phyloP scores from a whole-genome alignment of 768 basidiomycete genomes.

The Boletus pseudo-olivaceus region DNA sequence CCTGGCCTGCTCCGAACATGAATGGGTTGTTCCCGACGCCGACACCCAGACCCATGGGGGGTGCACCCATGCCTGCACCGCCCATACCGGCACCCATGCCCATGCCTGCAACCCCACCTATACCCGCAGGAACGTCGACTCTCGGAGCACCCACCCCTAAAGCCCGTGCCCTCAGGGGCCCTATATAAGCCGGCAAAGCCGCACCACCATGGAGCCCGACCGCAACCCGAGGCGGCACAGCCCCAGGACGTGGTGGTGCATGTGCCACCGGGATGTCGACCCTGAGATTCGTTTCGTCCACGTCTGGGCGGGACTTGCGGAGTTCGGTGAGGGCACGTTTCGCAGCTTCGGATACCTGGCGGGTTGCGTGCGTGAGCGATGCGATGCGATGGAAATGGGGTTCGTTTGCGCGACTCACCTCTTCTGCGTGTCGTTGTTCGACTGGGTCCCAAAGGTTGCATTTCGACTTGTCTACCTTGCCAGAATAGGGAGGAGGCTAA shows the following conservation, averaged over 20 bases:
- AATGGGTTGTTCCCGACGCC: slow-evolving; percentile 3
- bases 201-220: neutral
- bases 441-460: slow-evolving; percentile 69
- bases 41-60: neutral
- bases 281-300: slow-evolving; percentile 54
- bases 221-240: neutral
- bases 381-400: neutral
- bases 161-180: neutral
- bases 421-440: slow-evolving; percentile 61
- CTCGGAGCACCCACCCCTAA: neutral
- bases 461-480: slow-evolving; percentile 37
- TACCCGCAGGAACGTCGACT: neutral
- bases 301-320: slow-evolving; percentile 58
- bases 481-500: slow-evolving; percentile 23
- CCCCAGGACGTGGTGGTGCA: neutral
- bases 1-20: slow-evolving; percentile 17
- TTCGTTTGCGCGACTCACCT: slow-evolving; percentile 39
- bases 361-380: neutral
- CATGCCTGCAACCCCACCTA: neutral
- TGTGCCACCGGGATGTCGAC: slow-evolving; percentile 53
- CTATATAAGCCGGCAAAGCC: neutral
- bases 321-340: slow-evolving; percentile 63
- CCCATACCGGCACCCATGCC: neutral
- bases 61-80: slow-evolving; percentile 6
- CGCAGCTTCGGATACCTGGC: slow-evolving; percentile 65